Evolutionary conservation across 345 rosid species (phyloP).

Genomic region (Pistacia integerrima): DNA sequence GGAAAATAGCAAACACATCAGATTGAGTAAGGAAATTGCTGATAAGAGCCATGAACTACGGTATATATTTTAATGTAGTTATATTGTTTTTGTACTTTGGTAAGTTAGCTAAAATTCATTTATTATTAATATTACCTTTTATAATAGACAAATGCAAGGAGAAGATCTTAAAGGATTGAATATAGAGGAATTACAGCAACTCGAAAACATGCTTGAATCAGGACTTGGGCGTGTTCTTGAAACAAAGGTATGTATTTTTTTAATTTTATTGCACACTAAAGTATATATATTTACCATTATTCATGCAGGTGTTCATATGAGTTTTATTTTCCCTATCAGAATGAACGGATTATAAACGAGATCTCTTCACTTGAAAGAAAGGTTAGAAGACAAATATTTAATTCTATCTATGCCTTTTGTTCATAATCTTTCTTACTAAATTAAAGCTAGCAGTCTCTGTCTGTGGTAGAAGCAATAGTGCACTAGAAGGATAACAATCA

Average conservation of each 20-base stretch:
- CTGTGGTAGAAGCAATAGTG: not conserved
- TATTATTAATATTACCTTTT: not conserved
- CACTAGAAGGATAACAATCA: not conserved
- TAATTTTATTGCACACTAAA: too few species aligned
- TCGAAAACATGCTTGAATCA: constrained; percentile 49
- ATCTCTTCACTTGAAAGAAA: constrained; percentile 49
- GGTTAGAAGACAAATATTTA: constrained; percentile 33
- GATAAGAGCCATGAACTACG: constrained; percentile 58
- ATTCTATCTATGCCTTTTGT: not conserved
- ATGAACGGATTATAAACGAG: constrained; percentile 46
- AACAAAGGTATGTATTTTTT: constrained; percentile 32
- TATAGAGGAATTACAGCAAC: constrained; percentile 45
- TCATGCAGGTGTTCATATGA: not conserved
- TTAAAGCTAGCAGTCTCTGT: too few species aligned
- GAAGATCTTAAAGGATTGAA: constrained; percentile 54
- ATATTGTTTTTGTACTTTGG: too few species aligned
- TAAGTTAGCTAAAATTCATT: not conserved
- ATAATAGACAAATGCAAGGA: constrained; percentile 53
- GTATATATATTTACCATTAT: not conserved
- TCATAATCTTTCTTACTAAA: not conserved
- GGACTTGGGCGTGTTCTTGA: constrained; percentile 42
- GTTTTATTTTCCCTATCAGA: constrained; percentile 30
- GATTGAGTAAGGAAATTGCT: constrained; percentile 54
- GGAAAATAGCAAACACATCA: constrained; percentile 41
- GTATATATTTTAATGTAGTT: constrained; percentile 21